A percentile compares a stretch with the other conserved stretches of the same genome.
Conservation (phyloP, 1,139 yeast species). For the Taphrina populina region DNA sequence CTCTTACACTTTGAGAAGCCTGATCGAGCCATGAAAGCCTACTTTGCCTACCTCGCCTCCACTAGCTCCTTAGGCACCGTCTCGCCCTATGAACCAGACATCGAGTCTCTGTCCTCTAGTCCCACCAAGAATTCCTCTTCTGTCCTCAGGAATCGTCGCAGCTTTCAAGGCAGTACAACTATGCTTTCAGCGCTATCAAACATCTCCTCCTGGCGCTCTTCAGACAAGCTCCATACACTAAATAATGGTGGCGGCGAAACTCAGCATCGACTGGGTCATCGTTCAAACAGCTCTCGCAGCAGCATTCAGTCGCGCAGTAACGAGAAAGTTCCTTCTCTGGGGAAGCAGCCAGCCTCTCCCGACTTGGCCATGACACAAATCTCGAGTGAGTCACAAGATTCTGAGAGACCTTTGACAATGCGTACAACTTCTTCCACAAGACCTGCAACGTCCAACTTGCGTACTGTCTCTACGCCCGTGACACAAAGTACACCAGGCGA, state of each 20-base stretch:
- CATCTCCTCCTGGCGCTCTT: constrained; percentile 26
- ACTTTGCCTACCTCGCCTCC: constrained; percentile 33
- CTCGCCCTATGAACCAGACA: constrained; percentile 20
- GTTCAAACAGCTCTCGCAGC: constrained; percentile 20
- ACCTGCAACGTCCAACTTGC: background rate
- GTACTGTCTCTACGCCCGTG: background rate
- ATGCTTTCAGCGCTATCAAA: constrained; percentile 20
- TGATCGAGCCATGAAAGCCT: constrained; percentile 28
- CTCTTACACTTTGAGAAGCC: constrained; percentile 25
- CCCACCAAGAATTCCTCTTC: background rate
- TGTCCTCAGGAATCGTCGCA: constrained; percentile 7
- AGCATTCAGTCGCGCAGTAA: constrained; percentile 20
- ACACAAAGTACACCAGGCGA: background rate
- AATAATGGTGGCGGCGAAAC: background rate
- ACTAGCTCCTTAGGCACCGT: constrained; percentile 31
- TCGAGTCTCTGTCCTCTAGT: constrained; percentile 1
- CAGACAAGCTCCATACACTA: constrained; percentile 15
- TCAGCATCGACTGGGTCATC: constrained; percentile 8
- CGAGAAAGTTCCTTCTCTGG: constrained; percentile 8
- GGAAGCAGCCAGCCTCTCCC: background rate
- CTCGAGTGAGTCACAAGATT: background rate
- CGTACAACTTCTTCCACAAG: background rate
- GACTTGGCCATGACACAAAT: constrained; percentile 2
- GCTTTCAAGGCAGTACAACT: constrained; percentile 20
- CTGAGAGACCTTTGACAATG: constrained; percentile 4